A percentile compares a stretch with the other conserved stretches of the same genome.
phyloP scores from a whole-genome alignment of 2,329 filamentous ascomycete genomes.

The Dothidotthia symphoricarpi region DNA sequence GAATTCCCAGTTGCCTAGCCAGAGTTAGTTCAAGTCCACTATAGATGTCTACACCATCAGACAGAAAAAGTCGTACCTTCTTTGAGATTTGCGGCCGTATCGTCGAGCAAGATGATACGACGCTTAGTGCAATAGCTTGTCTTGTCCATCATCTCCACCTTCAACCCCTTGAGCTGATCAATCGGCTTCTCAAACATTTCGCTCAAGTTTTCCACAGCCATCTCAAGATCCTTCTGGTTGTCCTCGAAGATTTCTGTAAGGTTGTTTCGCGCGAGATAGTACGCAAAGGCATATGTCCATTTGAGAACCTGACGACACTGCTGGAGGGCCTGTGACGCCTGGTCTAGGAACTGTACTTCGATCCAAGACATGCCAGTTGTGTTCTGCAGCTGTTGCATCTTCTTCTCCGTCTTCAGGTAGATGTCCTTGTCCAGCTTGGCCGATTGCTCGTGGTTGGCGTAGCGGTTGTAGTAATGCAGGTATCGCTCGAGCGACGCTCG shows the following conservation, averaged over 20 bases:
- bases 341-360: constrained; percentile 94
- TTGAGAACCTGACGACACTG: constrained; percentile 97
- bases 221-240: constrained; percentile 96
- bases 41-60: not conserved
- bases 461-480: constrained; percentile 97
- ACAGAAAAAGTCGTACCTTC: constrained; percentile 64
- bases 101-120: constrained; percentile 81
- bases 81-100: constrained; percentile 89
- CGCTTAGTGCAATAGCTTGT: constrained; percentile 95
- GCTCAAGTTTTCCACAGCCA: constrained; percentile 95
- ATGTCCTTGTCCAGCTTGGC: constrained; percentile 96
- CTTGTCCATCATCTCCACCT: constrained; percentile 98
- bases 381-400: constrained; percentile 95
- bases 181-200: constrained; percentile 99
- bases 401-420: constrained; percentile 94
- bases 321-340: constrained; percentile 88
- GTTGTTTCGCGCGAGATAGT: constrained; percentile 95
- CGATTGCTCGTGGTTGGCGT: constrained; percentile 97
- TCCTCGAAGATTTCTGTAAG: constrained; percentile 96
- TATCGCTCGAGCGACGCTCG: constrained; percentile 92
- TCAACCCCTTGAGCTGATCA: constrained; percentile 77
- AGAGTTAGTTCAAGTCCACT: constrained; percentile 9
- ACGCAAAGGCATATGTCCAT: constrained; percentile 99
- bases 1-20: constrained; percentile 34
- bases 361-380: constrained; percentile 98